Percentiles rank a stretch among this genome's conserved stretches.
phyloP scores from a whole-genome alignment of 495 filamentous ascomycete species.

The Penicillium cataractarum region DNA sequence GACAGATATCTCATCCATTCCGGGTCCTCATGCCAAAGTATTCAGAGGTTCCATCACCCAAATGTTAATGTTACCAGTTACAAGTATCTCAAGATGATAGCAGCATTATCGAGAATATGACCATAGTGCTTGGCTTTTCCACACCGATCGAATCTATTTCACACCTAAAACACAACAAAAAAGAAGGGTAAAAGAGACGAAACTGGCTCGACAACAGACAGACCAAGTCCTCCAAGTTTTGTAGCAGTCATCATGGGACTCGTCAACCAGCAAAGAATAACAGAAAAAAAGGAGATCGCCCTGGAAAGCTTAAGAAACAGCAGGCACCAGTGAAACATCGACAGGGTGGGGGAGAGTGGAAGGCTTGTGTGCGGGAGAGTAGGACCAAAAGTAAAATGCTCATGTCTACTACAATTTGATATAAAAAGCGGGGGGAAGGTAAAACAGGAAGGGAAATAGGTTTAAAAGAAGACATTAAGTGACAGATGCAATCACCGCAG shows the following conservation, averaged over 20 bases:
- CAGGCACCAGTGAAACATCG: slow-evolving; percentile 10
- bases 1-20: too few species aligned
- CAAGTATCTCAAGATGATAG: neutral
- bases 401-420: slow-evolving; percentile 35
- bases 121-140: slow-evolving; percentile 15
- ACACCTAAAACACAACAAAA: slow-evolving; percentile 8
- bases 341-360: neutral
- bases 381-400: slow-evolving; percentile 19
- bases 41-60: too few species aligned
- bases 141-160: slow-evolving; percentile 20
- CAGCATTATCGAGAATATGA: slow-evolving; percentile 2
- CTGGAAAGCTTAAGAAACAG: slow-evolving; percentile 10
- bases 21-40: neutral
- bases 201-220: slow-evolving; percentile 21
- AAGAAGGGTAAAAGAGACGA: slow-evolving; percentile 3
- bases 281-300: slow-evolving; percentile 8
- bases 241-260: slow-evolving; percentile 24
- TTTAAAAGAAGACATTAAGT: slow-evolving; percentile 57
- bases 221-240: slow-evolving; percentile 25
- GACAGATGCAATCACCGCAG: slow-evolving; percentile 80
- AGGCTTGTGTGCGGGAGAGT: slow-evolving; percentile 3
- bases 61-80: neutral
- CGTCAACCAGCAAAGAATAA: slow-evolving; percentile 19
- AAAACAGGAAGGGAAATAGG: slow-evolving; percentile 23
- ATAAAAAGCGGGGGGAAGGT: slow-evolving; percentile 25